phyloP scores from a whole-genome alignment of 495 filamentous ascomycete genomes.

The Daldinia bambusicola region DNA sequence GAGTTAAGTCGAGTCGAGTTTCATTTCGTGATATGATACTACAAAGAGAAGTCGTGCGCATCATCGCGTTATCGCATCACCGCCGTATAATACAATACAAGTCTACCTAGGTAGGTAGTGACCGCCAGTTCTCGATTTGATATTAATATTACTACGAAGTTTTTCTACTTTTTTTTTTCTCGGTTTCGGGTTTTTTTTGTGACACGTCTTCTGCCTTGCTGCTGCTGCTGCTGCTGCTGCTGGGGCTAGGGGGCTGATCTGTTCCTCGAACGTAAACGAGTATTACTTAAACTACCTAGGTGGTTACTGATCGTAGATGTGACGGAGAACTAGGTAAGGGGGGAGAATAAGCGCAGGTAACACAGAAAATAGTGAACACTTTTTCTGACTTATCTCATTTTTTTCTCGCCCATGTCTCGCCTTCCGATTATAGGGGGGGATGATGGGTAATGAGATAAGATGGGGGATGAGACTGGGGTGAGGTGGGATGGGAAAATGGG shows the following conservation, averaged over 20 bases:
- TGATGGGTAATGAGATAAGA: neutral
- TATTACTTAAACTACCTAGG: no score
- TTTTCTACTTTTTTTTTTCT: slow-evolving; percentile 2
- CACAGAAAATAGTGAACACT: neutral
- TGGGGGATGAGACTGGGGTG: neutral
- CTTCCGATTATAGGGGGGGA: neutral
- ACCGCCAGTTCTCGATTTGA: no score
- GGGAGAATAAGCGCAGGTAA: neutral
- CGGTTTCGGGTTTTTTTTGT: neutral
- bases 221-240: no score
- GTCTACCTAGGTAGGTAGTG: neutral
- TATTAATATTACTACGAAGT: no score
- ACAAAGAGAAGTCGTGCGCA: slow-evolving; percentile 35
- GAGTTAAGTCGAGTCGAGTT: no score
- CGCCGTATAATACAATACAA: slow-evolving; percentile 31
- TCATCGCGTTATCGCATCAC: neutral
- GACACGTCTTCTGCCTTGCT: neutral
- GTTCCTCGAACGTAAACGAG: neutral
- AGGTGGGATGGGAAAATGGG: neutral
- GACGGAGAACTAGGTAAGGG: neutral
- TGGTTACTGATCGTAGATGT: neutral
- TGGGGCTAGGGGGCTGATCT: neutral
- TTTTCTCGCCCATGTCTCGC: neutral
- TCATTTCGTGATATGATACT: slow-evolving; percentile 21
- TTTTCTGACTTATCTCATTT: neutral